Base-by-base conservation (phyloP, 2,329 filamentous ascomycete genomes). In the Penicillium rolfsii region DNA sequence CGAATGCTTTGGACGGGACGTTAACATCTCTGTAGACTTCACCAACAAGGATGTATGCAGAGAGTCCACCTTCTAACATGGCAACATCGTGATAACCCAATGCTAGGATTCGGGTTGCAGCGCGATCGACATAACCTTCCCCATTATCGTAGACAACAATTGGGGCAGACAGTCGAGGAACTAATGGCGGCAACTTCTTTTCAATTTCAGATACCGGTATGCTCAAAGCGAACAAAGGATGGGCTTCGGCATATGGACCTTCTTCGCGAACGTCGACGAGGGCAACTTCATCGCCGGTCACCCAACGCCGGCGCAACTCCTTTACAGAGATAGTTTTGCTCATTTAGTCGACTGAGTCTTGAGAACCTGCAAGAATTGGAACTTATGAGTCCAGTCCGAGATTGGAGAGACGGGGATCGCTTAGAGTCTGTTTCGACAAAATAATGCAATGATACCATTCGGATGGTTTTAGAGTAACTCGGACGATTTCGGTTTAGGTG, bases 251-350 rank as follows among this genome's bases (percentile, higher is more conserved):
- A 57, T 68, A 74, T 14, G 71, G 70, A 2, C 70, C 71, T 67
- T 74, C 72, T 66, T 74, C 72, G 11, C 72, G 70, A n/a, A 74
- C 69, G 22, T 74, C 72, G 33, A 74, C 56, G 24, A 74, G 64
- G 11, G 70, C 71, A 40, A 73, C 65, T 59, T 73, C 71, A 8
- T 59, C 19, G 6, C 55, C 28, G 58, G 67, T 69, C 19, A 60
- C 33, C 72, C 72, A 74, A 48, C 64, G 55, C 1, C 58, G 62
- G 52, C 72, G 71, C 26, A 73, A 45, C 19, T 68, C 43, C 6
- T 56, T 43, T 24, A 70, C 52, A 16, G 59, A 68, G 14, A 73
- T 67, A 22, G 43, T 59, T 57, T 68, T 70, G 26, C 58, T 48
- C 69, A 72, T 73, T 46, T 57, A 28, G 35, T 16, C 7, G 8